These are phyloP conservation scores for Arbutus unedo DNA, from an alignment of 148 eudicot species.

Conservation along the genomic window DNA sequence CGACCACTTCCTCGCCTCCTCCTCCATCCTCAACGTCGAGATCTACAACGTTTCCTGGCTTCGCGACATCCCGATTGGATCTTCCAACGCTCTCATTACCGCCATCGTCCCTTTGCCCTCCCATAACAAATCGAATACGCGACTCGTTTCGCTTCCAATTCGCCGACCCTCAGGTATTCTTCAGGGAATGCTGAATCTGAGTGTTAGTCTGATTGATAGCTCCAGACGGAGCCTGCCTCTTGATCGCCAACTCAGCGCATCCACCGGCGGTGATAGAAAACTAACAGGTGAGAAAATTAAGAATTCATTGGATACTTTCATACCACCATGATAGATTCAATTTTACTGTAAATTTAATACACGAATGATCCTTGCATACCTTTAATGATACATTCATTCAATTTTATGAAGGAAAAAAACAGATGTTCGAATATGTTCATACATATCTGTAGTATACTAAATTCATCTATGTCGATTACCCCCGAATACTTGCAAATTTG, in stretches of 20 bases:
- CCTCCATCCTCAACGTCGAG: conserved; percentile 27
- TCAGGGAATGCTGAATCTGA: conserved; percentile 26
- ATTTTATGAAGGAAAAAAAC: too few relatives aligned
- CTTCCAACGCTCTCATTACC: conserved; percentile 11
- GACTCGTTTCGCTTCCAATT: conserved; percentile 12
- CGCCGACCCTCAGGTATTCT: conserved; percentile 30
- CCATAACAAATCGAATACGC: neutral
- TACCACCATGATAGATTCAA: too few relatives aligned
- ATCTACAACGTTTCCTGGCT: conserved; percentile 37
- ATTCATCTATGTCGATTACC: too few relatives aligned
- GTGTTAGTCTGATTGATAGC: conserved; percentile 19
- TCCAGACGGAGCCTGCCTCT: neutral
- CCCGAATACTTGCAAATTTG: too few relatives aligned
- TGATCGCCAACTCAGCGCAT: conserved; percentile 4
- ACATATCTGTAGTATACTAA: too few relatives aligned
- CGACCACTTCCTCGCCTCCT: conserved; percentile 20
- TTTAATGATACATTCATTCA: too few relatives aligned
- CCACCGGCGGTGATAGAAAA: neutral
- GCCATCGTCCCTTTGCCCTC: neutral
- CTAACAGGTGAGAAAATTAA: neutral
- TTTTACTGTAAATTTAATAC: too few relatives aligned
- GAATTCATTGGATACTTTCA: neutral
- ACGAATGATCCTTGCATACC: too few relatives aligned
- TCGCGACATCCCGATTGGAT: conserved; percentile 39
- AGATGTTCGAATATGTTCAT: too few relatives aligned